Conservation (phyloP, 2,329 filamentous ascomycete genomes). For the Fusarium compactum region DNA sequence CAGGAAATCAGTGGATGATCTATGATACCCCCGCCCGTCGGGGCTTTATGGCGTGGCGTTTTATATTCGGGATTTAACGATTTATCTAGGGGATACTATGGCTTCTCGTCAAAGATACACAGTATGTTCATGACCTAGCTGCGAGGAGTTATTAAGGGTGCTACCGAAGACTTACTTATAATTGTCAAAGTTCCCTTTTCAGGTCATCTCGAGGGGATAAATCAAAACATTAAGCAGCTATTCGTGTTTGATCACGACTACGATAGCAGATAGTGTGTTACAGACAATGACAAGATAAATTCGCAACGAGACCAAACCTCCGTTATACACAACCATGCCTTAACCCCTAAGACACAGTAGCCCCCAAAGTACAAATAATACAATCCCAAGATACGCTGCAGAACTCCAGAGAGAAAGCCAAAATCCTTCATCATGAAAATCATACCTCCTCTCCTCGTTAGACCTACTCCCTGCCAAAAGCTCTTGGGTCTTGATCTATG, state of each 20-base stretch:
- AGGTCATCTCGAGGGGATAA: not conserved
- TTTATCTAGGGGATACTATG: slow-evolving; percentile 13
- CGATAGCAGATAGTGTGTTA: not conserved
- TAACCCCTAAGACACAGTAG: not conserved
- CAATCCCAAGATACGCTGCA: slow-evolving; percentile 22
- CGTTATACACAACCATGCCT: not conserved
- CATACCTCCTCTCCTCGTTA: slow-evolving; percentile 21
- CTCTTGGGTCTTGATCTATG: slow-evolving; percentile 17
- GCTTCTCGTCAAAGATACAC: not conserved
- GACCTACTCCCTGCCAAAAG: slow-evolving; percentile 1
- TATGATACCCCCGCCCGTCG: slow-evolving; percentile 46
- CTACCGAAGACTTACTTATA: not conserved
- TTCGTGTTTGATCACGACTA: not conserved
- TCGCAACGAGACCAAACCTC: not conserved
- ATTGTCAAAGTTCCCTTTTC: not conserved
- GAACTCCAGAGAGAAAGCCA: slow-evolving; percentile 29
- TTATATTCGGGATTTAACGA: slow-evolving; percentile 37
- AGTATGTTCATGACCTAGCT: slow-evolving; percentile 5
- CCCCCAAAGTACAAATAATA: not conserved
- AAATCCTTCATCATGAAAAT: slow-evolving; percentile 26
- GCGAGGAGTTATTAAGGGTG: slow-evolving; percentile 16
- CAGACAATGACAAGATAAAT: not conserved
- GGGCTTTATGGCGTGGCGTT: slow-evolving; percentile 47
- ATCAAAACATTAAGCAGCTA: not conserved
- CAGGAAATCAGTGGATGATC: slow-evolving; percentile 35